Conservation (phyloP, 2,329 filamentous ascomycete genomes). For the Ciborinia camelliae region DNA sequence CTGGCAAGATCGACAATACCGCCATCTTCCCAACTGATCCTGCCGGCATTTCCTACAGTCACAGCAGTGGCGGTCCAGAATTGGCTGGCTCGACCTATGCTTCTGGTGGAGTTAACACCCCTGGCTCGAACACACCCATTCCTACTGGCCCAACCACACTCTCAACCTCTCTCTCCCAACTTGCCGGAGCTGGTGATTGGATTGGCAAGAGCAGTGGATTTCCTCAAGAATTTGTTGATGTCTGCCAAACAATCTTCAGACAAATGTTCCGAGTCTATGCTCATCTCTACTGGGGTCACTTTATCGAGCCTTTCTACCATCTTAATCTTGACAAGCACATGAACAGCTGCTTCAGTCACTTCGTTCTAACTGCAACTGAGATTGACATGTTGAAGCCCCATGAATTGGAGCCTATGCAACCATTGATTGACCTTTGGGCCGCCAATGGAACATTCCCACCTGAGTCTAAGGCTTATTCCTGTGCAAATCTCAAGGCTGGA, state of each 20-base stretch:
- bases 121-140: slow-evolving; percentile 40
- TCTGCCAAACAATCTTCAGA: slow-evolving; percentile 91
- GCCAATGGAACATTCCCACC: slow-evolving; percentile 83
- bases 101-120: slow-evolving; percentile 49
- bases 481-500: slow-evolving; percentile 59
- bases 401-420: slow-evolving; percentile 94
- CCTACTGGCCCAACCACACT: slow-evolving; percentile 42
- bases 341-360: slow-evolving; percentile 86
- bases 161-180: slow-evolving; percentile 55
- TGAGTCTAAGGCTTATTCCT: slow-evolving; percentile 65
- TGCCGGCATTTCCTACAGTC: slow-evolving; percentile 62
- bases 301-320: slow-evolving; percentile 78
- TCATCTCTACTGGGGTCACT: slow-evolving; percentile 97
- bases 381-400: slow-evolving; percentile 82
- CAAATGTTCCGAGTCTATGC: slow-evolving; percentile 99
- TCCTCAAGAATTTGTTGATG: slow-evolving; percentile 81
- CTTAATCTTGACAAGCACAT: slow-evolving; percentile 76
- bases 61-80: slow-evolving; percentile 59
- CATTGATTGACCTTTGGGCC: slow-evolving; percentile 86
- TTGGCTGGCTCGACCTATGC: slow-evolving; percentile 54
- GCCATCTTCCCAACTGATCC: slow-evolving; percentile 87
- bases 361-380: slow-evolving; percentile 74
- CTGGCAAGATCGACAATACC: slow-evolving; percentile 88
- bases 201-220: slow-evolving; percentile 91
- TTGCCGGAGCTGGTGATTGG: slow-evolving; percentile 66